phyloP scores from a whole-genome alignment of 129 eudicot species.

The Erigeron canadensis region DNA sequence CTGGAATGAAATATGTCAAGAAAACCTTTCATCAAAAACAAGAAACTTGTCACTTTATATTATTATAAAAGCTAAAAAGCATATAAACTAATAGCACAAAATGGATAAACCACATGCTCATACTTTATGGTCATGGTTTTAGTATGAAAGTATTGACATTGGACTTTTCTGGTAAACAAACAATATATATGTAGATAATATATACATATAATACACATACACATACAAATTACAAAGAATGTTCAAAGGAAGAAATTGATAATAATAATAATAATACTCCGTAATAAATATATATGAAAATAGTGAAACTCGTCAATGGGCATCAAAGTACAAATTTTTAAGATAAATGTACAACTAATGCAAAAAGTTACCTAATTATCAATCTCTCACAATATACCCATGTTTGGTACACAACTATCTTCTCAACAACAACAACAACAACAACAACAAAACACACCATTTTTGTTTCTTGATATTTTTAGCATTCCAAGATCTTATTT shows the following conservation, averaged over 20 bases:
- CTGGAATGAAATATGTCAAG: constrained; percentile 26
- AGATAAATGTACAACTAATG: constrained; percentile 22
- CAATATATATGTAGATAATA: not conserved
- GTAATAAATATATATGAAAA: not conserved
- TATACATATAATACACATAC: not conserved
- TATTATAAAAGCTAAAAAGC: not conserved
- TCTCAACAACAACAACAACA: not conserved
- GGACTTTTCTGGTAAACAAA: constrained; percentile 4
- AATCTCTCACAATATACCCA: constrained; percentile 24
- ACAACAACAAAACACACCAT: constrained; percentile 13
- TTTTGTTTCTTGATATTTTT: constrained; percentile 21
- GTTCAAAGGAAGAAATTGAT: constrained; percentile 13
- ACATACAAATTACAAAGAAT: constrained; percentile 3
- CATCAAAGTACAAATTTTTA: constrained; percentile 27
- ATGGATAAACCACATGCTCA: not conserved
- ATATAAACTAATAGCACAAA: constrained; percentile 8
- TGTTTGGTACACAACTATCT: constrained; percentile 24
- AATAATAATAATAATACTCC: not conserved
- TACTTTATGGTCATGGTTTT: constrained; percentile 9
- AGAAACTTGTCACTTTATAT: constrained; percentile 17
- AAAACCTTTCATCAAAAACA: constrained; percentile 36
- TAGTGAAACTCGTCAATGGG: constrained; percentile 14
- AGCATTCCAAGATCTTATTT: constrained; percentile 20
- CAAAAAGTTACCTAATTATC: constrained; percentile 11
- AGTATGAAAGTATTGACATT: constrained; percentile 5